Base-by-base conservation (phyloP, 306 rosid species). In the Ceratonia siliqua region DNA sequence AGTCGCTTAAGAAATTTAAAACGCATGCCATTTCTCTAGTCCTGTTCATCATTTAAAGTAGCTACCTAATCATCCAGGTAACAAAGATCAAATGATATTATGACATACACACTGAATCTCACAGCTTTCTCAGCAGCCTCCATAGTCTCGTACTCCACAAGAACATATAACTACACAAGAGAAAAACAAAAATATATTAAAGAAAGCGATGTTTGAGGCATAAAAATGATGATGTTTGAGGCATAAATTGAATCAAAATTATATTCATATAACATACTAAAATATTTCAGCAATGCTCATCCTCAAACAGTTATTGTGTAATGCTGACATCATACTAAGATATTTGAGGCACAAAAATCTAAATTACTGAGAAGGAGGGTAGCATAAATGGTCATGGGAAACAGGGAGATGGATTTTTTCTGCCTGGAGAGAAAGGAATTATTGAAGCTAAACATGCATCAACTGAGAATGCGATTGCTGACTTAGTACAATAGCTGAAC, bases 121-220 rank as follows among this genome's bases (percentile, higher is more conserved):
- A 92, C 99, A 75, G 98, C 99, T 81, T 84, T 92, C 84, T 95
- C 98, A 69, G 94, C 91, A 79, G 98, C 93, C 72, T 92, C 98
- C 53, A 86, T 68, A 15, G 96, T 87, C 81, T 95, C 97, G 20
- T 86, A 95, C 87, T 95, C 97, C 84, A 95, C 91, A 20, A 95
- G 85, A 57, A 92, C 98, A 82, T 95, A 94, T 63, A 95, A 80
- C 99, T 95, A 36, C 55, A 81, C 7, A 65, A 0, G 63, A 62
- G 49, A 49, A 42, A 12, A 56, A 6, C 5, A n/a, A 54, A 54
- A 38, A 41, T 2, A 43, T 49, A 62, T 32, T 15, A 58, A 53
- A 50, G 36, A 75, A 42, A 59, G 50, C n/a, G n/a, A n/a, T n/a
- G n/a, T n/a, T n/a, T n/a, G n/a, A n/a, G n/a, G n/a, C n/a, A n/a